Evolutionary conservation across 164 flowering plant species (phyloP).

Genomic region (Chloranthus sessilifolius): DNA sequence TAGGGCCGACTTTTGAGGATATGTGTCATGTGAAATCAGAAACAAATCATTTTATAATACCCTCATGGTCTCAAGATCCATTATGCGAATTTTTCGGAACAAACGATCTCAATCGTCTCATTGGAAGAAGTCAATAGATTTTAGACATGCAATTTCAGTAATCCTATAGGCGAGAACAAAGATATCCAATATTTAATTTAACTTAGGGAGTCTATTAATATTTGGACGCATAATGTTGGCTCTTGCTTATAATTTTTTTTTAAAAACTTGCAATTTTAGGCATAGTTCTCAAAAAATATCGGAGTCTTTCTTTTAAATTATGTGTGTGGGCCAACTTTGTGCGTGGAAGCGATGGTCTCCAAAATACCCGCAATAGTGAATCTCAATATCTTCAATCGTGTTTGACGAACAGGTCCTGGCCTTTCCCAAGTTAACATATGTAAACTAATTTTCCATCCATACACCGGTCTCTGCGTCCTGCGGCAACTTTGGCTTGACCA

Average conservation of each 20-base stretch:
- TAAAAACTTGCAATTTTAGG: not conserved
- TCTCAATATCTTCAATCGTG: not conserved
- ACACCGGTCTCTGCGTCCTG: conserved; percentile 9
- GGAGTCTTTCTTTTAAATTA: not conserved
- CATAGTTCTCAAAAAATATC: not conserved
- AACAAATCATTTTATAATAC: too few relatives aligned
- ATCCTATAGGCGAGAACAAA: too few relatives aligned
- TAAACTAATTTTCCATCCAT: conserved; percentile 11
- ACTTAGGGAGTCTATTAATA: too few relatives aligned
- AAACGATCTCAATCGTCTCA: too few relatives aligned
- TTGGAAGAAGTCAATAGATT: too few relatives aligned
- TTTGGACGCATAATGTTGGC: not conserved
- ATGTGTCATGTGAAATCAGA: too few relatives aligned
- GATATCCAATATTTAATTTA: too few relatives aligned
- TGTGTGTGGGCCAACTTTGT: too few relatives aligned
- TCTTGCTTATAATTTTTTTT: not conserved
- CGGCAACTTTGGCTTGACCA: conserved; percentile 5
- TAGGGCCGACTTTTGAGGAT: too few relatives aligned
- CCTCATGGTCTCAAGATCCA: too few relatives aligned
- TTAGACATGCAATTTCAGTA: too few relatives aligned
- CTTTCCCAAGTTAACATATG: not conserved
- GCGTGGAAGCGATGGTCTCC: not conserved
- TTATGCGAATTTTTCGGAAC: too few relatives aligned
- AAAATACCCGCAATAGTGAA: not conserved
- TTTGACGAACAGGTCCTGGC: conserved; percentile 9